Base-by-base conservation (phyloP, 139 green algal species). In the Zygnema circumcarinatum region DNA sequence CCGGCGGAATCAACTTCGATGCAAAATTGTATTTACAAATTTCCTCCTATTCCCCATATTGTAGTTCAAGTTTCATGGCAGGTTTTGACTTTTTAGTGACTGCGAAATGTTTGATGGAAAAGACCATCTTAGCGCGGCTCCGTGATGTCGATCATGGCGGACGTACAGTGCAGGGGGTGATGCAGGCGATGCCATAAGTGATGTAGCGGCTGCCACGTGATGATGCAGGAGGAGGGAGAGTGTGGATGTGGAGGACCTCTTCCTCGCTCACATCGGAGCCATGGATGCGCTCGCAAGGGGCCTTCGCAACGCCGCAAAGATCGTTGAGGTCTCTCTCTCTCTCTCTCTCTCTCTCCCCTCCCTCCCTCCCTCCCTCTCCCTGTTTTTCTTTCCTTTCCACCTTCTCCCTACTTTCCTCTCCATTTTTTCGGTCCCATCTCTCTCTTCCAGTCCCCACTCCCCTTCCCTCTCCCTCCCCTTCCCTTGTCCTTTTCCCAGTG, bases 1-100 rank as follows among this genome's bases (percentile, higher is more conserved):
- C 87, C 33, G 93, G 89, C 76, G 94, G 94, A 20, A 88, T 96
- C 68, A 96, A 96, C 90, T 96, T 96, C 88, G 94, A 96, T 73
- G 94, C 94, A 38, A 96, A 96, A 88, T 90, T 96, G 38, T 85
- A 38, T 53, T 52, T 79, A 11, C 54, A n/a, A n/a, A n/a, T n/a
- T n/a, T n/a, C n/a, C n/a, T n/a, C n/a, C n/a, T n/a, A n/a, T n/a
- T n/a, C n/a, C n/a, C n/a, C n/a, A n/a, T n/a, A n/a, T n/a, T n/a
- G n/a, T n/a, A n/a, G n/a, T n/a, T n/a, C n/a, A n/a, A n/a, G n/a
- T n/a, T n/a, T n/a, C n/a, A n/a, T n/a, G n/a, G n/a, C n/a, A n/a
- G n/a, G 56, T 29, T 72, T 25, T 72, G 56, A 72, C 56, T 72
- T 72, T 25, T 25, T 31, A 72, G 29, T 72, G 56, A 25, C 25